Evolutionary conservation across 2,329 filamentous ascomycete species (phyloP).

Genomic region (Decorospora gaudefroyi): DNA sequence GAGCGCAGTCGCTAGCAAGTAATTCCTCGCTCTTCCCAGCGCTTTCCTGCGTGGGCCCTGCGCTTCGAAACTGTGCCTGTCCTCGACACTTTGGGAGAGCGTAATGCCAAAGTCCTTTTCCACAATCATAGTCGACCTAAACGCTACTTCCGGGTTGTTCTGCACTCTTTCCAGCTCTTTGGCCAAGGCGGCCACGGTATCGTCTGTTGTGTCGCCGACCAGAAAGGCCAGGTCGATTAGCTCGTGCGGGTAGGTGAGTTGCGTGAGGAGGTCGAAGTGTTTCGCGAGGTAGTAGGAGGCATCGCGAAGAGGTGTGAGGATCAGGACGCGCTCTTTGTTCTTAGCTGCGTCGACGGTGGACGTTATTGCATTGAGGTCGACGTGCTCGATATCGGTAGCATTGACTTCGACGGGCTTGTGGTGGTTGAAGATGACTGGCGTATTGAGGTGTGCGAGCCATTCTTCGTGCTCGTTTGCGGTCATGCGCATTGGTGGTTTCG

Average conservation of each 20-base stretch:
- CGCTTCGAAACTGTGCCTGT: conserved; percentile 82
- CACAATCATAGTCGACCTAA: conserved; percentile 81
- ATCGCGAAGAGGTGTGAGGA: conserved; percentile 91
- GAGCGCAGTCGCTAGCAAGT: conserved; percentile 78
- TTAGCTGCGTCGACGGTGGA: conserved; percentile 77
- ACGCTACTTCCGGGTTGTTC: conserved; percentile 75
- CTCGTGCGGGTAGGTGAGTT: conserved; percentile 91
- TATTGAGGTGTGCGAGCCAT: conserved; percentile 87
- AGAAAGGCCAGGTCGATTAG: conserved; percentile 95
- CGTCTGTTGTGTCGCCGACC: conserved; percentile 87
- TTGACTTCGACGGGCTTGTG: conserved; percentile 87
- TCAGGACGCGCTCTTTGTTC: conserved; percentile 85
- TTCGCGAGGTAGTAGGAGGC: conserved; percentile 79
- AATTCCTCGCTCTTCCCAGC: conserved; percentile 90
- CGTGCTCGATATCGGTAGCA: conserved; percentile 72
- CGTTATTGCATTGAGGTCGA: conserved; percentile 83
- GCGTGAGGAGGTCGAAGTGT: conserved; percentile 89
- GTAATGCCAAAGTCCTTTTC: conserved; percentile 86
- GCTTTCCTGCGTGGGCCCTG: conserved; percentile 89
- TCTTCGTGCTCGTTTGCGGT: conserved; percentile 84
- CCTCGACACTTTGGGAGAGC: conserved; percentile 76
- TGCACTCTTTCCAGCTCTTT: conserved; percentile 88
- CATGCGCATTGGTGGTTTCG: conserved; percentile 96
- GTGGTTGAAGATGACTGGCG: conserved; percentile 94
- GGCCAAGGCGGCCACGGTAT: conserved; percentile 84